These are phyloP conservation scores for Phlyctochytrium bullatum DNA, from an alignment of 192 early-diverging fungal species.

Conservation along the genomic window DNA sequence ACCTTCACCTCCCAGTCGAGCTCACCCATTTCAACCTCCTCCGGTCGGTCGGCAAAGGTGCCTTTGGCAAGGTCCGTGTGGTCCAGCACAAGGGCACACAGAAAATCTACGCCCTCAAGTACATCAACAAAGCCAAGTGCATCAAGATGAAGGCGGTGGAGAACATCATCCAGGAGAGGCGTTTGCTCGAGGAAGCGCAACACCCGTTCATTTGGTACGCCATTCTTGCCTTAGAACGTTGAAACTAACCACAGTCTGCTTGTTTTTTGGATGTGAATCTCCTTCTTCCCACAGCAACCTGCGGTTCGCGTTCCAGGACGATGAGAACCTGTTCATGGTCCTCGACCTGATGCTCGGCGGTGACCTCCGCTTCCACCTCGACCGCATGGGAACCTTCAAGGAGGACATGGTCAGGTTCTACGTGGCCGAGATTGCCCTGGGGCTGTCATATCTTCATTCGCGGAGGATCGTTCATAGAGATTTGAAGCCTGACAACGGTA, in stretches of 20 bases:
- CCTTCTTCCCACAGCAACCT: slow-evolving; percentile 23
- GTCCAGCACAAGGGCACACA: slow-evolving; percentile 81
- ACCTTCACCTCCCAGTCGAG: slow-evolving; percentile 49
- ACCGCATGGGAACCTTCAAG: slow-evolving; percentile 22
- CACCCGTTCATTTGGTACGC: slow-evolving; percentile 73
- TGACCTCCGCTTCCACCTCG: slow-evolving; percentile 44
- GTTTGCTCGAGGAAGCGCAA: slow-evolving; percentile 82
- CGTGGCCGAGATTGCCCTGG: slow-evolving; percentile 52
- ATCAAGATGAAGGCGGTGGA: slow-evolving; percentile 77
- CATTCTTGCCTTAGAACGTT: background rate
- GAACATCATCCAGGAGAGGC: slow-evolving; percentile 89
- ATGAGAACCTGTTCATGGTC: slow-evolving; percentile 47
- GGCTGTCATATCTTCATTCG: slow-evolving; percentile 66
- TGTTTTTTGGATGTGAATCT: too few species aligned
- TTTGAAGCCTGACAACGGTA: slow-evolving; percentile 69
- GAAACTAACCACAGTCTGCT: too few species aligned
- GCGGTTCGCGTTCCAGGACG: slow-evolving; percentile 47
- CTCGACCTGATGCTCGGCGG: slow-evolving; percentile 47
- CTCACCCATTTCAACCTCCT: slow-evolving; percentile 87
- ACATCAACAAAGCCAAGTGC: slow-evolving; percentile 92
- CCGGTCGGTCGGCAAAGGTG: slow-evolving; percentile 87
- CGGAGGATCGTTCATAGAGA: slow-evolving; percentile 68
- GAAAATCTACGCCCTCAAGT: slow-evolving; percentile 86
- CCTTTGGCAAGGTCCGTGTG: slow-evolving; percentile 92
- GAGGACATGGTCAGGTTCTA: slow-evolving; percentile 12